phyloP scores from a whole-genome alignment of 192 early-diverging fungal species.

The Phycomyces blakesleeanus region DNA sequence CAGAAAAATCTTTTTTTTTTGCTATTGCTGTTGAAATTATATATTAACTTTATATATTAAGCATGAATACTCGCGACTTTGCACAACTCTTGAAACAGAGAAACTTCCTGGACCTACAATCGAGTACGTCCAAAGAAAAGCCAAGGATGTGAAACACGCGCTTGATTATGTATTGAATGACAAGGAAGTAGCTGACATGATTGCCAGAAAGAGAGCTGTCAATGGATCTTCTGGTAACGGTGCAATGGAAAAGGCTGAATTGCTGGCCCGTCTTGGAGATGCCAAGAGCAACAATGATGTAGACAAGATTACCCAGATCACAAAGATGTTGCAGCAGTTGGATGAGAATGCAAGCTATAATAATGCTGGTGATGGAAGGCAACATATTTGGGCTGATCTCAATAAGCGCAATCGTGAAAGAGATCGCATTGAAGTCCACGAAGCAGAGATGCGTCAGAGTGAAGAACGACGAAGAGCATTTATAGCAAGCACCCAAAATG shows the following conservation, averaged over 20 bases:
- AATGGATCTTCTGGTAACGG: conserved; percentile 30
- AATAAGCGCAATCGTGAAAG: conserved; percentile 53
- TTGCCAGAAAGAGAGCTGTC: conserved; percentile 51
- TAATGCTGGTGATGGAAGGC: conserved; percentile 29
- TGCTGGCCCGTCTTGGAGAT: conserved; percentile 45
- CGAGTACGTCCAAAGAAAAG: conserved; percentile 52
- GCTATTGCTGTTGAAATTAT: too few relatives aligned
- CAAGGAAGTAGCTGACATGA: conserved; percentile 62
- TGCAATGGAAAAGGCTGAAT: conserved; percentile 45
- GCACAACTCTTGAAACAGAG: conserved; percentile 46
- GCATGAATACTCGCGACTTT: conserved; percentile 58
- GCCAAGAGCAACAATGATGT: conserved; percentile 48
- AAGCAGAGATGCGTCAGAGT: conserved; percentile 32
- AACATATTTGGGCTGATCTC: conserved; percentile 50
- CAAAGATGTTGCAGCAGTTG: conserved; percentile 31
- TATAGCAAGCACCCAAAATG: conserved; percentile 2
- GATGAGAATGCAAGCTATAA: conserved; percentile 31
- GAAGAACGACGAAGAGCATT: conserved; percentile 18
- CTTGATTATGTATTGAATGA: conserved; percentile 57
- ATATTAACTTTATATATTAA: too few relatives aligned
- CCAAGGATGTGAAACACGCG: conserved; percentile 52
- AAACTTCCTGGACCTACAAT: conserved; percentile 43
- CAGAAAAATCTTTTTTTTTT: too few relatives aligned
- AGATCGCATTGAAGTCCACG: conserved; percentile 42
- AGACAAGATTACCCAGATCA: conserved; percentile 40